phyloP scores from a whole-genome alignment of 1,284 basidiomycete genomes.

The Moesziomyces sp. region DNA sequence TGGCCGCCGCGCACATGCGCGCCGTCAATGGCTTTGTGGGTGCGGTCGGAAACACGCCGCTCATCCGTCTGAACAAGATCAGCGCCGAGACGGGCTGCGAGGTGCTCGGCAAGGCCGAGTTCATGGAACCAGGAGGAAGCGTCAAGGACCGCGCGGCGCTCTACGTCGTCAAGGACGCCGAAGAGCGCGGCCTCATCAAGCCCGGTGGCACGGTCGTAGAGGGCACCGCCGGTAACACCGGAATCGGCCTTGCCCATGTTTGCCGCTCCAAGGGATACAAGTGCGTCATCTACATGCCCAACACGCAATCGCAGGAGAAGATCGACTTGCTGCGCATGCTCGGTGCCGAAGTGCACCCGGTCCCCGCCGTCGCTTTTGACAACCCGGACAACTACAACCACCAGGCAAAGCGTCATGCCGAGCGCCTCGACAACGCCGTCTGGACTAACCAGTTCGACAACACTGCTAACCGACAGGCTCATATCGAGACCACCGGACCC shows the following conservation, averaged over 20 bases:
- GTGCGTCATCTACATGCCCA: slow-evolving; percentile 99
- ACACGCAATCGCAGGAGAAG: slow-evolving; percentile 93
- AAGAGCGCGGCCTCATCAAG: slow-evolving; percentile 79
- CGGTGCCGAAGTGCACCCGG: slow-evolving; percentile 93
- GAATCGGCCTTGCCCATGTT: slow-evolving; percentile 91
- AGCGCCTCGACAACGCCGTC: slow-evolving; percentile 84
- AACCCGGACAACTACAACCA: slow-evolving; percentile 98
- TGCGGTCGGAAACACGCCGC: slow-evolving; percentile 91
- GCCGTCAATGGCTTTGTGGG: slow-evolving; percentile 80
- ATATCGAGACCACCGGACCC: slow-evolving; percentile 91
- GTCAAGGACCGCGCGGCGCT: slow-evolving; percentile 98
- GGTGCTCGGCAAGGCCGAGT: slow-evolving; percentile 94
- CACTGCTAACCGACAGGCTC: slow-evolving; percentile 84
- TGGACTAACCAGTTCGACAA: slow-evolving; percentile 99
- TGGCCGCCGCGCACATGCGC: slow-evolving; percentile 54
- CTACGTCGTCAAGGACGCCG: slow-evolving; percentile 87
- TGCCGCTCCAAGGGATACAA: slow-evolving; percentile 92
- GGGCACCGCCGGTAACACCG: slow-evolving; percentile 98
- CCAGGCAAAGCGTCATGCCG: slow-evolving; percentile 90
- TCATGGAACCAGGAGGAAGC: slow-evolving; percentile 98
- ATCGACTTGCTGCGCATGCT: slow-evolving; percentile 97
- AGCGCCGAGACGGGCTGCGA: slow-evolving; percentile 90
- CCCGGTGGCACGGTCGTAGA: slow-evolving; percentile 96
- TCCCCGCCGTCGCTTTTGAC: slow-evolving; percentile 95
- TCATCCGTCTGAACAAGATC: slow-evolving; percentile 74